Evolutionary conservation across 2,329 filamentous ascomycete species (phyloP).

Genomic region (Lachnellula hyalina): DNA sequence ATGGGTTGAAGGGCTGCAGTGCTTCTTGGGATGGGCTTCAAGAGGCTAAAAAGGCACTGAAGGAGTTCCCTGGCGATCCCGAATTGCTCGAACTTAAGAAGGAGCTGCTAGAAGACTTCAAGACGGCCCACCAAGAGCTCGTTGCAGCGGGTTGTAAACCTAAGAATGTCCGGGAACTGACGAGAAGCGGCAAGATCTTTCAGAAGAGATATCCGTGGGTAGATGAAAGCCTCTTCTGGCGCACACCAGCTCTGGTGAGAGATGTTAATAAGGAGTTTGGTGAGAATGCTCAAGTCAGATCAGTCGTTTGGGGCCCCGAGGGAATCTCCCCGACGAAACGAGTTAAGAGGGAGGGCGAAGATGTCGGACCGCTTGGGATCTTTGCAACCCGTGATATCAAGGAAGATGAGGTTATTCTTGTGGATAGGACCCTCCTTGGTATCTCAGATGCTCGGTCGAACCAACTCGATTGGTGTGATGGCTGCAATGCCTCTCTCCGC

Average conservation of each 20-base stretch:
- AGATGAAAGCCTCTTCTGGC: slow-evolving; percentile 13
- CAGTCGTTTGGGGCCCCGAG: slow-evolving; percentile 15
- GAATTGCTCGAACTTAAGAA: slow-evolving; percentile 9
- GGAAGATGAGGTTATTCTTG: slow-evolving; percentile 19
- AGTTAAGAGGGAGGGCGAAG: slow-evolving; percentile 1
- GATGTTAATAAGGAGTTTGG: slow-evolving; percentile 16
- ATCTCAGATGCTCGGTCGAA: slow-evolving; percentile 14
- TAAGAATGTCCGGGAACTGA: not conserved
- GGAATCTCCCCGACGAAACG: not conserved
- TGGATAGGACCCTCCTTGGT: slow-evolving; percentile 17
- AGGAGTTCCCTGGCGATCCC: slow-evolving; percentile 13
- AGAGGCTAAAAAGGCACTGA: slow-evolving; percentile 14
- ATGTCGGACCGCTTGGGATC: slow-evolving; percentile 25
- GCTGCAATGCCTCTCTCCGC: slow-evolving; percentile 20
- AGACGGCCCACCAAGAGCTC: slow-evolving; percentile 3
- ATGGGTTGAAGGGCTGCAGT: slow-evolving; percentile 13
- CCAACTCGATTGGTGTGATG: slow-evolving; percentile 20
- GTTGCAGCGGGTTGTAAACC: not conserved
- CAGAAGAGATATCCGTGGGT: slow-evolving; percentile 28
- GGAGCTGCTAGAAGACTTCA: slow-evolving; percentile 7
- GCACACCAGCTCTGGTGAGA: slow-evolving; percentile 16
- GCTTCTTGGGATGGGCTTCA: slow-evolving; percentile 23
- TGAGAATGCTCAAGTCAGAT: slow-evolving; percentile 10
- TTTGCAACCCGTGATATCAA: slow-evolving; percentile 25
- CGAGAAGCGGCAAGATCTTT: slow-evolving; percentile 17